These are phyloP conservation scores for Lepidium aucheri DNA, from an alignment of 345 rosid species.

Conservation along the genomic window DNA sequence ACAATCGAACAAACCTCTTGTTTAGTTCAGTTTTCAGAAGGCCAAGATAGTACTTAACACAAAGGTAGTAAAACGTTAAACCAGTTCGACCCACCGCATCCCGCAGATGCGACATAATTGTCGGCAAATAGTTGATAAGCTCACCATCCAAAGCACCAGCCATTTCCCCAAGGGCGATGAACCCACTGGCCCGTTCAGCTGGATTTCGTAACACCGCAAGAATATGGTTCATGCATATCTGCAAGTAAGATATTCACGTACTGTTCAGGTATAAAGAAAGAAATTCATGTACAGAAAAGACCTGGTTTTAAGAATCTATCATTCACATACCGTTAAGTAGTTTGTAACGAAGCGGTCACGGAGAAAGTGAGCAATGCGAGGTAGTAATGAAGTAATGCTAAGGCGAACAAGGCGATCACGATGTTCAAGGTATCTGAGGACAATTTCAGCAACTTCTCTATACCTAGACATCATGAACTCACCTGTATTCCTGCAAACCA, in stretches of 20 bases:
- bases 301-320: constrained; percentile 11
- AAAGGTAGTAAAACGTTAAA: constrained; percentile 8
- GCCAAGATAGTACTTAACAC: background rate
- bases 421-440: constrained; percentile 85
- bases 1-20: constrained; percentile 7
- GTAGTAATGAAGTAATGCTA: constrained; percentile 95
- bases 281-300: too few relatives aligned
- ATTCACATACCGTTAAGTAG: constrained; percentile 66
- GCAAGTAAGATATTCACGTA: constrained; percentile 27
- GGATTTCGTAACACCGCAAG: constrained; percentile 73
- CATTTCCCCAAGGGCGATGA: constrained; percentile 99
- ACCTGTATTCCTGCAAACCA: constrained; percentile 83
- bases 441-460: constrained; percentile 98
- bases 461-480: constrained; percentile 99
- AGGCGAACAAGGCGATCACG: constrained; percentile 98
- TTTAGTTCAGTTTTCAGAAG: constrained; percentile 7
- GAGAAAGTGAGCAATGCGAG: constrained; percentile 97
- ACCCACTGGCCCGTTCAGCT: constrained; percentile 96
- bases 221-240: constrained; percentile 98
- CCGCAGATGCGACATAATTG: constrained; percentile 78
- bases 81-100: constrained; percentile 67
- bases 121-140: constrained; percentile 89
- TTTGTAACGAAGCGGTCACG: constrained; percentile 96
- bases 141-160: constrained; percentile 99
- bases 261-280: too few relatives aligned